Base-by-base conservation (phyloP, 768 basidiomycete genomes). In the Mrakia hoshinonis region DNA sequence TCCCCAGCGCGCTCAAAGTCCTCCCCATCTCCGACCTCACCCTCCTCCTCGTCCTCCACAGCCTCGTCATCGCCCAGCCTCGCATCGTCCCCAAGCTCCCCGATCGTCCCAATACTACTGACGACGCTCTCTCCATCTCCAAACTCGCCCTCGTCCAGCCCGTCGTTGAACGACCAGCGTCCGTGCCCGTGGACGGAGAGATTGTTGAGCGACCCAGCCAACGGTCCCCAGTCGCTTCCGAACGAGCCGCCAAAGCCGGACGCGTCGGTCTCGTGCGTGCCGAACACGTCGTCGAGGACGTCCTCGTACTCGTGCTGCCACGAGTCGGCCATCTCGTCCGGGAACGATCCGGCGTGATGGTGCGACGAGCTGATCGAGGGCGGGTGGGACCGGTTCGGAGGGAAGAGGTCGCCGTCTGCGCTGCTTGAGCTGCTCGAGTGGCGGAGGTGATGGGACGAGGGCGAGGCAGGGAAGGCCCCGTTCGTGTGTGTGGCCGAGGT, bases 261-360 rank as follows among this genome's bases (percentile, higher is more conserved):
- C n/a, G 67, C 67, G 58, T 34, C 72, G 10, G 73, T 78, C 46
- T 82, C 81, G 62, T 81, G 77, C 46, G 82, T 81, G 29, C 82
- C 83, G 63, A 80, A 79, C 2, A 78, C 77, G 52, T 84, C 81
- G 2, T 79, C 77, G 29, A 98, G 82, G 75, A 95, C 92, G 77
- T 95, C 93, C 78, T 97, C 94, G 76, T 96, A 98, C 77, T 96
- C 94, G 77, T 92, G 91, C 77, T 81, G 69, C 76, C 97, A 94
- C 75, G 93, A 94, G 0, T 92, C 92, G 72, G 91, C 89, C 67
- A 80, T 74, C 75, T 92, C 90, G 78, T 98, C 95, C 66, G 66
- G 51, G 54, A 49, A 43, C 74, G 29, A 6, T 71, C 46, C 49
- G 22, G 63, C 67, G 74, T 67, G 73, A 75, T 47, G 75, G 54